These are phyloP conservation scores for Ogataea pini DNA, from an alignment of 805 yeast genomes.

Conservation along the genomic window DNA sequence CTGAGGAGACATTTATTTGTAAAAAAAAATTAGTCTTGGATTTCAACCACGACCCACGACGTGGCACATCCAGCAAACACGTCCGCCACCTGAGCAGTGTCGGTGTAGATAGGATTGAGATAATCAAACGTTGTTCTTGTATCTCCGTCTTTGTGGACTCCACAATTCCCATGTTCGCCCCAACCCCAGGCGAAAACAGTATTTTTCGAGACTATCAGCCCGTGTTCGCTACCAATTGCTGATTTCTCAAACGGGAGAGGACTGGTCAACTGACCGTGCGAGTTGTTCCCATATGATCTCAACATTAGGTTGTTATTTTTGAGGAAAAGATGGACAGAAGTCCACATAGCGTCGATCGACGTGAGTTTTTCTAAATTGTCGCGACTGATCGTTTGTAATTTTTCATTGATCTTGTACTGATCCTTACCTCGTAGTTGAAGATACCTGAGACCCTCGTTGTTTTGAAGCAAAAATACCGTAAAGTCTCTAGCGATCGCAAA, in stretches of 20 bases:
- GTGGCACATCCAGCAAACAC: constrained; percentile 69
- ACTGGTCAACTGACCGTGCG: constrained; percentile 63
- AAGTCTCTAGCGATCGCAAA: constrained; percentile 59
- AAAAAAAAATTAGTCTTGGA: background rate
- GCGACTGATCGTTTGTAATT: constrained; percentile 2
- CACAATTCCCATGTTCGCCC: constrained; percentile 99
- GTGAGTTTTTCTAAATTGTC: constrained; percentile 6
- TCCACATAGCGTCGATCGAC: constrained; percentile 67
- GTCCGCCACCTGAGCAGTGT: constrained; percentile 28
- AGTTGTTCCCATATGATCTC: constrained; percentile 68
- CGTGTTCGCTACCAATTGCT: constrained; percentile 86
- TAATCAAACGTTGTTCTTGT: constrained; percentile 40
- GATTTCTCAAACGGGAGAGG: background rate
- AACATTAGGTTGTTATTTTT: constrained; percentile 23
- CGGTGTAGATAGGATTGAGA: constrained; percentile 37
- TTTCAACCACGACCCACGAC: constrained; percentile 50
- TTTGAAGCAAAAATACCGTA: constrained; percentile 39
- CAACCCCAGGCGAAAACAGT: constrained; percentile 86
- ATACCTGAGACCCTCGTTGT: background rate
- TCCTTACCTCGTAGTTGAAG: constrained; percentile 38
- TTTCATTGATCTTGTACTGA: constrained; percentile 22
- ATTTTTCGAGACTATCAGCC: constrained; percentile 43
- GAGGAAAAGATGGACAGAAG: constrained; percentile 59
- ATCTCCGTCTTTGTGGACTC: constrained; percentile 34
- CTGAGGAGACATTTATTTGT: constrained; percentile 57